Percentiles rank a stretch among this genome's conserved stretches.
Conservation (phyloP, 1,139 yeast genomes). For the Debaryomyces coudertii region DNA sequence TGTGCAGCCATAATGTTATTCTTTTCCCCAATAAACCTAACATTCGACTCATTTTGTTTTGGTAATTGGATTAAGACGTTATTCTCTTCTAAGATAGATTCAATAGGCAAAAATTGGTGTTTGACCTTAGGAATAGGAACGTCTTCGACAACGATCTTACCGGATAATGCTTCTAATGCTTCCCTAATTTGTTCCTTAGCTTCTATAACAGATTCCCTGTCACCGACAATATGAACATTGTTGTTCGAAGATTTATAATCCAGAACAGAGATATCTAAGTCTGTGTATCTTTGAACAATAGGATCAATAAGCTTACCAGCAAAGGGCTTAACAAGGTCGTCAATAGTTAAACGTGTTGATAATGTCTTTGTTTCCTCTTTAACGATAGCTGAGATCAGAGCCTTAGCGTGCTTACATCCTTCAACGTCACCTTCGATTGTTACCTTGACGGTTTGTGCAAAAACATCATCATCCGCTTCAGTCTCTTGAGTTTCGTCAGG, state of each 20-base stretch:
- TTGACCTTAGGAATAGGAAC: slow-evolving; percentile 49
- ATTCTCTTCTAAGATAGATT: slow-evolving; percentile 50
- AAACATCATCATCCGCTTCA: slow-evolving; percentile 46
- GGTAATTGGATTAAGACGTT: slow-evolving; percentile 70
- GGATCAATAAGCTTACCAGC: slow-evolving; percentile 35
- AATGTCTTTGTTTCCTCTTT: slow-evolving; percentile 70
- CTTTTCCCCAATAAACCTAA: slow-evolving; percentile 67
- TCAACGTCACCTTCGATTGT: slow-evolving; percentile 83
- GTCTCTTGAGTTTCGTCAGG: slow-evolving; percentile 32
- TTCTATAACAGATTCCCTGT: slow-evolving; percentile 58
- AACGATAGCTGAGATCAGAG: slow-evolving; percentile 71
- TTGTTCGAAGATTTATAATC: slow-evolving; percentile 28
- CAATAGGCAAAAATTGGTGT: slow-evolving; percentile 51
- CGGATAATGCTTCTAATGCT: slow-evolving; percentile 48
- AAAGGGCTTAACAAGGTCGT: slow-evolving; percentile 55
- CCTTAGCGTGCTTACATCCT: slow-evolving; percentile 76
- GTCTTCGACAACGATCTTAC: slow-evolving; percentile 37
- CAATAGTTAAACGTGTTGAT: slow-evolving; percentile 51
- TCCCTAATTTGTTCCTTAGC: slow-evolving; percentile 52
- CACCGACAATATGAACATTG: slow-evolving; percentile 57
- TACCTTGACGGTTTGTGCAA: slow-evolving; percentile 60
- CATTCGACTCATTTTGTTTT: slow-evolving; percentile 44
- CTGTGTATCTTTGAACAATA: slow-evolving; percentile 25
- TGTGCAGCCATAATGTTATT: slow-evolving; percentile 63
- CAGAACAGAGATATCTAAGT: slow-evolving; percentile 40